A percentile compares a stretch with the other conserved stretches of the same genome.
Evolutionary conservation across 2,329 filamentous ascomycete species (phyloP).

Genomic region (Waltergamsia citrina): DNA sequence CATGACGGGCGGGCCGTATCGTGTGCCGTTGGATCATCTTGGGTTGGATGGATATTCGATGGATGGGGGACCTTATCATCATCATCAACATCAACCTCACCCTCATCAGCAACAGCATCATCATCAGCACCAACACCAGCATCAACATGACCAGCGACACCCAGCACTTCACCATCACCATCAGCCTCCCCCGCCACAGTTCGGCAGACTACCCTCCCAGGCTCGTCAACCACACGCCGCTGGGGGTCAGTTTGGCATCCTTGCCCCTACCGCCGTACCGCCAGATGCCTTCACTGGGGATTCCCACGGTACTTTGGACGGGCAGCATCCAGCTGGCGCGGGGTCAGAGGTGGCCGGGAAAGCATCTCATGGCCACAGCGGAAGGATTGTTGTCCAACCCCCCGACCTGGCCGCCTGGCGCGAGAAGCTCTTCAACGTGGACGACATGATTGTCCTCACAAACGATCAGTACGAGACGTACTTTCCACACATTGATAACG

Average conservation of each 20-base stretch:
- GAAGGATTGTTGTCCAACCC: slow-evolving; percentile 53
- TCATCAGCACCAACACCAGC: slow-evolving; percentile 2
- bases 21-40: slow-evolving; percentile 6
- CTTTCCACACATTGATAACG: slow-evolving; percentile 75
- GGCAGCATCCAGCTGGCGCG: no score
- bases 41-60: slow-evolving; percentile 1
- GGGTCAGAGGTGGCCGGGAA: neutral
- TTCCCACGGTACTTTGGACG: neutral
- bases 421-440: slow-evolving; percentile 64
- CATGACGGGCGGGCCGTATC: slow-evolving; percentile 2
- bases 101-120: slow-evolving; percentile 10
- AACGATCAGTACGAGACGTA: slow-evolving; percentile 76
- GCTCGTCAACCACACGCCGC: slow-evolving; percentile 5
- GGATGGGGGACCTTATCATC: neutral
- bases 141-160: slow-evolving; percentile 7
- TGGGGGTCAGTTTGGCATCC: slow-evolving; percentile 33
- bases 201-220: neutral
- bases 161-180: slow-evolving; percentile 6
- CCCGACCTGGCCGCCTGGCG: slow-evolving; percentile 62
- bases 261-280: slow-evolving; percentile 21
- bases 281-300: slow-evolving; percentile 13
- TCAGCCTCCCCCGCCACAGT: neutral
- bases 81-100: slow-evolving; percentile 2
- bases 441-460: slow-evolving; percentile 61
- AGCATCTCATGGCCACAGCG: slow-evolving; percentile 33